phyloP scores from a whole-genome alignment of 2,329 filamentous ascomycete genomes.

The Scytalidium sp. region DNA sequence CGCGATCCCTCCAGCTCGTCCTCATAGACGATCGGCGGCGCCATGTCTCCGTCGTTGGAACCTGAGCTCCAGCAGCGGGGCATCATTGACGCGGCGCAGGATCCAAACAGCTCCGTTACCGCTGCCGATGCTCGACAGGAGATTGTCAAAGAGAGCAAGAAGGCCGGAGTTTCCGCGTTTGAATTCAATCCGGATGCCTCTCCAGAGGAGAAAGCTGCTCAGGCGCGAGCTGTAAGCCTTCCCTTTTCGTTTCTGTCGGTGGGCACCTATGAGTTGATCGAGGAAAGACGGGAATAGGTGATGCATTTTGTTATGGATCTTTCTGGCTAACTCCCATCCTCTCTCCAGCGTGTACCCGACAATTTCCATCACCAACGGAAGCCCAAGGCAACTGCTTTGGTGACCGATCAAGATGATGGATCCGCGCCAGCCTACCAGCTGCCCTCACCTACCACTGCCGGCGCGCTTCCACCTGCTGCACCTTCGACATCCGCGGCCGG shows the following conservation, averaged over 20 bases:
- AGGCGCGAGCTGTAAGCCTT: slow-evolving; percentile 67
- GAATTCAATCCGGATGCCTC: slow-evolving; percentile 84
- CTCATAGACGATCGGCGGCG: slow-evolving; percentile 6
- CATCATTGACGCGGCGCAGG: slow-evolving; percentile 70
- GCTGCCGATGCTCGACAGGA: slow-evolving; percentile 70
- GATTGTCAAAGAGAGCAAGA: slow-evolving; percentile 73
- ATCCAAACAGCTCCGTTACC: slow-evolving; percentile 65
- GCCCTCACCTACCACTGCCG: slow-evolving; percentile 69
- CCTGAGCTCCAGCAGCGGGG: slow-evolving; percentile 80
- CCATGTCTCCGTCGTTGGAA: slow-evolving; percentile 18
- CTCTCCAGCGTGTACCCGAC: slow-evolving; percentile 58
- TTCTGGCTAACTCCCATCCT: slow-evolving; percentile 6
- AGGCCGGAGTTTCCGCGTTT: slow-evolving; percentile 76
- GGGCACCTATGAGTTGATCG: too few species aligned
- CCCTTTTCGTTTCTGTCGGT: slow-evolving; percentile 8
- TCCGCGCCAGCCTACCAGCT: slow-evolving; percentile 66
- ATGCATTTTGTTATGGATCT: too few species aligned
- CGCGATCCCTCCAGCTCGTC: too few species aligned
- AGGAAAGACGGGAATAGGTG: too few species aligned
- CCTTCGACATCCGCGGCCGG: slow-evolving; percentile 44
- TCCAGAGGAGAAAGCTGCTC: slow-evolving; percentile 78
- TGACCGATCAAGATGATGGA: slow-evolving; percentile 76
- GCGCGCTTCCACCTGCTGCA: slow-evolving; percentile 52
- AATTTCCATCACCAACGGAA: slow-evolving; percentile 59
- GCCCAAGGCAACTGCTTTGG: slow-evolving; percentile 65